Evolutionary conservation across 2,329 filamentous ascomycete species (phyloP), one percentile per base, ranked within the genome.

Genomic region (Aspergillus sp.): DNA sequence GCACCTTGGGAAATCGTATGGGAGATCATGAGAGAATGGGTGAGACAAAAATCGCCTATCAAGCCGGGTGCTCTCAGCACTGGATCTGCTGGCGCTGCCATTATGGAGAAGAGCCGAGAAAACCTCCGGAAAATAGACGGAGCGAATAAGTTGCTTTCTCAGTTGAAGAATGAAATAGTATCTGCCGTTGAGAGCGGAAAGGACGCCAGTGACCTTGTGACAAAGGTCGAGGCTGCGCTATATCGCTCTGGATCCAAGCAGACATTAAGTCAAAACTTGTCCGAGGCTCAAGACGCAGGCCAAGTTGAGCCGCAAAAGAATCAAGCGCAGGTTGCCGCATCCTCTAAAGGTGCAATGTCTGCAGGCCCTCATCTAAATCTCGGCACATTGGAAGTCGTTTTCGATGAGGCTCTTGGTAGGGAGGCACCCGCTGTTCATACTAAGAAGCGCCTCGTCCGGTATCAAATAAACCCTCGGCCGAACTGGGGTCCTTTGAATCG

Each of bases 1-100:
- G 93, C 93, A 10, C 88, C 90, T 0, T 98, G 90, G 90, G 75
- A 75, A 5, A 83, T 88, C 0, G 79, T 98, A 38, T 97, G 93
- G 90, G 86, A 94, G 62, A 74, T 97, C 27, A 93, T 97, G 81
- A 79, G 88, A 27, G 90, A 95, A 67, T 98, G 90, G 89, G 81
- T 87, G 10, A 79, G 85, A 26, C 89, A 95, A 61, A 86, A 85
- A 57, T 76, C 80, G 0, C 90, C 90, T 0, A 75, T 95, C 45
- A 94, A 87, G 61, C 79, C 83, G 31, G 79, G 79, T 1, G 81
- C 81, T 13, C 74, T 95, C 43, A 85, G 81, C 56, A 75, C 82
- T 33, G 78, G 77, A n/a, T 87, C 78, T 40, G 73, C 89, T 1
- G 88, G 87, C 1, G 87, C 81, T 60, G 80, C 73, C 39, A 83